Evolutionary conservation across 2,329 filamentous ascomycete genomes (phyloP).

Genomic region (Aotearoamyces nothofagi): DNA sequence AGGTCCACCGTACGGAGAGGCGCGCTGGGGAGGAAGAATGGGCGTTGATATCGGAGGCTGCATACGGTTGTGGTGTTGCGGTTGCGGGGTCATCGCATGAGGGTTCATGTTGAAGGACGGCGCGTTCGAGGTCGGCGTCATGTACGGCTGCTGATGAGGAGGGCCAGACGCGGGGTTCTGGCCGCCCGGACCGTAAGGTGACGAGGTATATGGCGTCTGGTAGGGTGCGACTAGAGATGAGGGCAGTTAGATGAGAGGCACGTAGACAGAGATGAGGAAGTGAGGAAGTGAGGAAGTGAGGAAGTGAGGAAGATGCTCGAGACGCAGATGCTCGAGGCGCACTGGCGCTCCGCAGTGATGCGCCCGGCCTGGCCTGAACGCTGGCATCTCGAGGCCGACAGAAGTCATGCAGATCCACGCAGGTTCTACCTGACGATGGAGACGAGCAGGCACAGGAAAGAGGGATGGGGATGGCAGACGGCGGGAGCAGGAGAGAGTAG

Average conservation of each 20-base stretch:
- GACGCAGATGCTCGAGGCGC: background rate
- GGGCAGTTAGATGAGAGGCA: background rate
- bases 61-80: constrained; percentile 1
- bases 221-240: constrained; percentile 1
- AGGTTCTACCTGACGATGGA: background rate
- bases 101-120: constrained; percentile 1
- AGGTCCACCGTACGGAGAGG: constrained; percentile 14
- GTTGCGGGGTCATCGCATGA: background rate
- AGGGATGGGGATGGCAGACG: too few species aligned
- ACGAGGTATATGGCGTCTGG: constrained; percentile 2
- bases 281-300: background rate
- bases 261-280: background rate
- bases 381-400: background rate
- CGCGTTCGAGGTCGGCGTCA: background rate
- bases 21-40: constrained; percentile 11
- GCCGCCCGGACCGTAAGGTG: constrained; percentile 1
- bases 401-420: background rate
- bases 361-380: background rate
- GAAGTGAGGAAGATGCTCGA: background rate
- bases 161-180: constrained; percentile 1
- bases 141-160: constrained; percentile 1
- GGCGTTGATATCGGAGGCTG: constrained; percentile 11
- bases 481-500: background rate
- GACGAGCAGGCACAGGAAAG: constrained; percentile 1
- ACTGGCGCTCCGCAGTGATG: background rate